Percentiles rank a stretch among this genome's conserved stretches.
These are phyloP conservation scores for Tremella mesenterica DNA, from an alignment of 768 basidiomycete species.

Conservation along the genomic window DNA sequence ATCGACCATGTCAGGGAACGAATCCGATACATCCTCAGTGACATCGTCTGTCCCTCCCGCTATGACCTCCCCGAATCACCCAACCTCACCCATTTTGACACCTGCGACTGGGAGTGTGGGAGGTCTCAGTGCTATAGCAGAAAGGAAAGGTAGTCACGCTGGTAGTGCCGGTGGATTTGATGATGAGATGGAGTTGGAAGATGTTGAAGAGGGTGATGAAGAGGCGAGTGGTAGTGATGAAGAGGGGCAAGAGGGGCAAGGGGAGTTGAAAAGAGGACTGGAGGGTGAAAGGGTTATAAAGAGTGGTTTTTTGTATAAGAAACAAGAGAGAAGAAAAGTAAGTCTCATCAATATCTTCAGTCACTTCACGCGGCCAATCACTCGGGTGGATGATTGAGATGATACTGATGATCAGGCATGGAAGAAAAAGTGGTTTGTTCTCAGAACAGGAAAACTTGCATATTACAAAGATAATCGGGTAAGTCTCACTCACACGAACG, in stretches of 20 bases:
- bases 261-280: slow-evolving; percentile 39
- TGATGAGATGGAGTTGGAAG: slow-evolving; percentile 28
- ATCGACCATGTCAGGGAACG: slow-evolving; percentile 25
- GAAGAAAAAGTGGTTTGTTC: slow-evolving; percentile 98
- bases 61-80: slow-evolving; percentile 15
- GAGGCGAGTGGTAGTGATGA: slow-evolving; percentile 28
- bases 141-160: slow-evolving; percentile 10
- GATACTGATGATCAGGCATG: slow-evolving; percentile 62
- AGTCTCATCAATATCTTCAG: slow-evolving; percentile 24
- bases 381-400: too few relatives aligned
- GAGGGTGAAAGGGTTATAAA: slow-evolving; percentile 58
- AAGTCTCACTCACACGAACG: slow-evolving; percentile 1
- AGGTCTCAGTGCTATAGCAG: slow-evolving; percentile 25
- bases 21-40: slow-evolving; percentile 38
- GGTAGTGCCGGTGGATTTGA: slow-evolving; percentile 9
- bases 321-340: slow-evolving; percentile 94
- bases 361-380: too few relatives aligned
- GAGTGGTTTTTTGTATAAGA: slow-evolving; percentile 93
- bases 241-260: slow-evolving; percentile 17
- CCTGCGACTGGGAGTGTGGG: slow-evolving; percentile 13
- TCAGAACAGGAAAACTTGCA: slow-evolving; percentile 81
- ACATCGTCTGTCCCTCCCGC: slow-evolving; percentile 19
- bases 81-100: slow-evolving; percentile 15
- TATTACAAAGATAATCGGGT: slow-evolving; percentile 89
- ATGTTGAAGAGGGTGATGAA: slow-evolving; percentile 32